A percentile compares a stretch with the other conserved stretches of the same genome.
phyloP scores from a whole-genome alignment of 164 flowering plant genomes.

The Euptelea pleiosperma region DNA sequence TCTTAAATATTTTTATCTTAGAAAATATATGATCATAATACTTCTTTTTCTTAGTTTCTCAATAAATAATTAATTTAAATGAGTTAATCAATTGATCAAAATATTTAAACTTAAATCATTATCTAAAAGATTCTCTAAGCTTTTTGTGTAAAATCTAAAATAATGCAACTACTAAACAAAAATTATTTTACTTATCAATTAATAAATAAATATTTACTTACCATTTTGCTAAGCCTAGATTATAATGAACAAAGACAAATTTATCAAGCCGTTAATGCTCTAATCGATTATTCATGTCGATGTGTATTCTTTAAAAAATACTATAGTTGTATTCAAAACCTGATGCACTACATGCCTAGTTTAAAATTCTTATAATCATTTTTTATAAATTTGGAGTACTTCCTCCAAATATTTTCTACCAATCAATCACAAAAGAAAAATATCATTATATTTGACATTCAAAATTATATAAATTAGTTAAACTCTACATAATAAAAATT shows the following conservation, averaged over 20 bases:
- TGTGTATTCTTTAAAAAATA: not conserved
- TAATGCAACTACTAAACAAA: no score
- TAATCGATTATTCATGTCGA: not conserved
- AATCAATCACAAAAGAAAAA: not conserved
- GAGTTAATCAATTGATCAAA: not conserved
- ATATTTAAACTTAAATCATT: no score
- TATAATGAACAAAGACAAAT: no score
- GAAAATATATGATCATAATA: not conserved
- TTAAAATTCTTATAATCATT: not conserved
- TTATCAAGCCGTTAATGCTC: not conserved
- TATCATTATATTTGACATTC: not conserved
- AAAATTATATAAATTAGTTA: not conserved
- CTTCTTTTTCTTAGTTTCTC: not conserved
- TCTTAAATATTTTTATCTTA: not conserved
- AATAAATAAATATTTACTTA: no score
- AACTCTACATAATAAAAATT: not conserved
- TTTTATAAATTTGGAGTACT: conserved; percentile 4
- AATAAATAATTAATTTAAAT: not conserved
- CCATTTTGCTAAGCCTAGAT: no score
- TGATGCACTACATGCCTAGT: not conserved
- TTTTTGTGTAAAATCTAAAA: no score
- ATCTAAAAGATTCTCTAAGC: no score
- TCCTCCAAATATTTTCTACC: not conserved
- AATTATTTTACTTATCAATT: no score
- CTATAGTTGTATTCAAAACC: not conserved